Evolutionary conservation across 2,329 filamentous ascomycete genomes (phyloP), one percentile per base, ranked within the genome.

Genomic region (Arthroderma sp.): DNA sequence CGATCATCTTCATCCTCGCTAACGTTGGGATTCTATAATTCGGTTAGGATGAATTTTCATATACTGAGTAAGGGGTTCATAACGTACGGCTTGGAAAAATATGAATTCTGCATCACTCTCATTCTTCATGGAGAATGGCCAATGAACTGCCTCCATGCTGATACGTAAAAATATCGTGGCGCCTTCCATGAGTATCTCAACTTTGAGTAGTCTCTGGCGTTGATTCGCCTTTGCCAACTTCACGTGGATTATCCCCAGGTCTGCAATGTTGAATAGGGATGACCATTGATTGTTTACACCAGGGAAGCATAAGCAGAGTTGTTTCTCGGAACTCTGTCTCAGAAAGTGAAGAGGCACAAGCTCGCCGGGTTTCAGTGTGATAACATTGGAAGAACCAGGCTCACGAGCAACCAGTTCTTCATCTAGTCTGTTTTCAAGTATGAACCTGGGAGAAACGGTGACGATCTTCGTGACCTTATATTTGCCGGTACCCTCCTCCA

Each of bases 81-180:
- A 31, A 63, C 66, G 60, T 63, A 68, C 87, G 17, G 89, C 87
- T 71, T 98, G 93, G 76, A 87, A 95, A 75, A 98, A 98, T 53
- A 91, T 86, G 71, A 97, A 97, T 68, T 97, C 93, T 23, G 86
- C 87, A 66, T 97, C 91, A 66, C 91, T 97, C 74, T 97, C 93
- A 67, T 98, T 98, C 62, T 93, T 86, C 85, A 98, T 96, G 0
- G 91, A 96, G 74, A 93, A 98, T 0, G 93, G 93, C 93, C 93
- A 98, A 68, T 95, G 89, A 71, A 93, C 94, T 4, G 82, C 90
- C 74, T 98, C 93, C 63, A 91, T 78, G 66, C 84, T 93, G 59
- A 98, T 80, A 66, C 95, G 88, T 35, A 97, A 71, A 77, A 97
- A 98, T 41, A 98, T 86, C 0, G 91, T 97, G 0, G 91, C 88